These are phyloP conservation scores for Mycena capillaripes DNA, from an alignment of 768 basidiomycete species.

Conservation along the genomic window DNA sequence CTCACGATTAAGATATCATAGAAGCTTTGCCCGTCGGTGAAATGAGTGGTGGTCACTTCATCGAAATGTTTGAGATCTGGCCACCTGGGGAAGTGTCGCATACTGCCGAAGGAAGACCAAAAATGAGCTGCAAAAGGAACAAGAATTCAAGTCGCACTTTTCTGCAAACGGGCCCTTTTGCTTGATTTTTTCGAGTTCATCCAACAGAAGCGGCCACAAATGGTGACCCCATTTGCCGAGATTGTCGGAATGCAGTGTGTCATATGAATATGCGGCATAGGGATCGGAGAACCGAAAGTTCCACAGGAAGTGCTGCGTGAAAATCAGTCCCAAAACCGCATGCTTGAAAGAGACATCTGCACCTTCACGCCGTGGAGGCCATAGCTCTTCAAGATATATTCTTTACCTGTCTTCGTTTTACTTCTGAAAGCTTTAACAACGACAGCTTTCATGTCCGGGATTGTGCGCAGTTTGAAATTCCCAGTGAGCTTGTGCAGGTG, in stretches of 20 bases:
- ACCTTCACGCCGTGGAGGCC: constrained; percentile 43
- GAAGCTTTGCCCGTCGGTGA: constrained; percentile 46
- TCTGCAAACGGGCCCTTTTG: constrained; percentile 32
- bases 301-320: constrained; percentile 47
- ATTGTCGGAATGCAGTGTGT: constrained; percentile 46
- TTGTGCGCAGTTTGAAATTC: constrained; percentile 34
- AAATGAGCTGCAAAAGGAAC: background rate
- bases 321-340: no score
- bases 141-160: constrained; percentile 33
- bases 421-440: constrained; percentile 28
- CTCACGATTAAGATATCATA: constrained; percentile 47
- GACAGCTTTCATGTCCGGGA: constrained; percentile 37
- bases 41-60: constrained; percentile 42
- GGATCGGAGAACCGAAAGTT: constrained; percentile 41
- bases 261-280: constrained; percentile 42
- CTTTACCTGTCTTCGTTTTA: constrained; percentile 26
- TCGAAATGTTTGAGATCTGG: constrained; percentile 47
- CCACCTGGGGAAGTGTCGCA: constrained; percentile 46
- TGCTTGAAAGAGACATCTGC: no score
- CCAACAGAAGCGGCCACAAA: constrained; percentile 38
- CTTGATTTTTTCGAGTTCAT: constrained; percentile 35
- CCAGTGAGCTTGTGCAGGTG: constrained; percentile 39
- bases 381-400: constrained; percentile 38
- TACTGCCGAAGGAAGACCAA: constrained; percentile 34
- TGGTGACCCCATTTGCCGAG: constrained; percentile 46